These are phyloP conservation scores for Claviceps africana DNA, from an alignment of 2,329 filamentous ascomycete species.

Conservation along the genomic window DNA sequence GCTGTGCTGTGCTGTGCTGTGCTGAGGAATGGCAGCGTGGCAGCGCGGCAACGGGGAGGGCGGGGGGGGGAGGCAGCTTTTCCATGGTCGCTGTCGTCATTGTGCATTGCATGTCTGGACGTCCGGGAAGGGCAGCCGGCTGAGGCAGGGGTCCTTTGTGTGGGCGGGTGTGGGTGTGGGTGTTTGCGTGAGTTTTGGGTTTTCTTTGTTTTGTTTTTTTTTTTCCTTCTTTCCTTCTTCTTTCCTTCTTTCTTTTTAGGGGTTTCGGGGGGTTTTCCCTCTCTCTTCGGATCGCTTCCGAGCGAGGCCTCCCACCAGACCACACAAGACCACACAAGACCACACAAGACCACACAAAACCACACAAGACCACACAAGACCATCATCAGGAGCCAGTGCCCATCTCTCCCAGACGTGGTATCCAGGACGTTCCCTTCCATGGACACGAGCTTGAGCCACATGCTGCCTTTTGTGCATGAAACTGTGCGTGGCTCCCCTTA, in stretches of 20 bases:
- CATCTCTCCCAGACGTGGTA: neutral
- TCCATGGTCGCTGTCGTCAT: constrained; percentile 1
- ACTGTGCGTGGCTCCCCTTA: neutral
- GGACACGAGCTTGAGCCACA: neutral
- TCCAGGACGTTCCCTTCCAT: too few species aligned
- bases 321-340: neutral
- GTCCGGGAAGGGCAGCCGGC: neutral
- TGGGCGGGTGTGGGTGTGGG: too few species aligned
- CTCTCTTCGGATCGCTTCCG: constrained; percentile 6
- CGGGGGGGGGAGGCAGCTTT: too few species aligned
- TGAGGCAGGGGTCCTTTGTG: neutral
- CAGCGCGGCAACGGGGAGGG: neutral
- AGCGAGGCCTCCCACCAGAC: constrained; percentile 4
- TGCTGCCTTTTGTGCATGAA: neutral
- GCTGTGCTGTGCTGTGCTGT: neutral
- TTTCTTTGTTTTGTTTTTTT: too few species aligned
- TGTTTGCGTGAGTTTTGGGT: too few species aligned
- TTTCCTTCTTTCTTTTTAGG: neutral
- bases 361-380: neutral
- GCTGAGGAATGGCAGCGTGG: neutral
- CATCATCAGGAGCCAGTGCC: neutral
- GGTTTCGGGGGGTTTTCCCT: too few species aligned
- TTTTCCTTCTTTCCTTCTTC: neutral
- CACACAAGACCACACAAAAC: neutral
- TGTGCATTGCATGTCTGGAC: neutral